phyloP scores from a whole-genome alignment of 805 yeast genomes.

The Kuraishia piskuri region DNA sequence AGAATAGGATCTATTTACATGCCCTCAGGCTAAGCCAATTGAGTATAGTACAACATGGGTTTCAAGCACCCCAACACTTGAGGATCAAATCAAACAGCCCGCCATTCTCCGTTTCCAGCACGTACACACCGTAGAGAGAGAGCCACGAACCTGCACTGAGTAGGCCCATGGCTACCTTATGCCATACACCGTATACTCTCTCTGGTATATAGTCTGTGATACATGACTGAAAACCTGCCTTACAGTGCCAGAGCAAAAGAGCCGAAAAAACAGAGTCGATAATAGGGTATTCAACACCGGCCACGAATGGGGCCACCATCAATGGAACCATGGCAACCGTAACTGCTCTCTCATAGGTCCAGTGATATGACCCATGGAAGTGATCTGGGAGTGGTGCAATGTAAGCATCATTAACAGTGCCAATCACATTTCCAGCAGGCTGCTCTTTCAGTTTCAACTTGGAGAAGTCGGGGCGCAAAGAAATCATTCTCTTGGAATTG shows the following conservation, averaged over 20 bases:
- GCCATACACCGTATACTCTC: conserved; percentile 64
- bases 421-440: conserved; percentile 68
- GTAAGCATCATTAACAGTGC: conserved; percentile 65
- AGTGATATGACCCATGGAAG: conserved; percentile 63
- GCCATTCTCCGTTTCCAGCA: conserved; percentile 69
- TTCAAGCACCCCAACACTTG: conserved; percentile 49
- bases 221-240: conserved; percentile 69
- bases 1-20: conserved; percentile 7
- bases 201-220: conserved; percentile 71
- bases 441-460: conserved; percentile 22
- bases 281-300: conserved; percentile 41
- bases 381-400: conserved; percentile 48
- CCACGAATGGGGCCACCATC: conserved; percentile 48
- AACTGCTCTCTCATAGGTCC: conserved; percentile 62
- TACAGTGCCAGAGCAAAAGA: conserved; percentile 52
- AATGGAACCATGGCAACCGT: conserved; percentile 59
- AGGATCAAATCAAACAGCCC: conserved; percentile 65
- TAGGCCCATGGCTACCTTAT: conserved; percentile 48
- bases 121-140: conserved; percentile 64
- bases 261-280: conserved; percentile 14
- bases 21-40: conserved; percentile 1
- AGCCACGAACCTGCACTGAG: conserved; percentile 57
- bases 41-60: background rate
- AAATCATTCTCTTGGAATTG: background rate
- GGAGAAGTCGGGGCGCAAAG: conserved; percentile 2